A percentile compares a stretch with the other conserved stretches of the same genome.
Conservation (phyloP, 1,284 basidiomycete species). For the Schizophyllum amplum region DNA sequence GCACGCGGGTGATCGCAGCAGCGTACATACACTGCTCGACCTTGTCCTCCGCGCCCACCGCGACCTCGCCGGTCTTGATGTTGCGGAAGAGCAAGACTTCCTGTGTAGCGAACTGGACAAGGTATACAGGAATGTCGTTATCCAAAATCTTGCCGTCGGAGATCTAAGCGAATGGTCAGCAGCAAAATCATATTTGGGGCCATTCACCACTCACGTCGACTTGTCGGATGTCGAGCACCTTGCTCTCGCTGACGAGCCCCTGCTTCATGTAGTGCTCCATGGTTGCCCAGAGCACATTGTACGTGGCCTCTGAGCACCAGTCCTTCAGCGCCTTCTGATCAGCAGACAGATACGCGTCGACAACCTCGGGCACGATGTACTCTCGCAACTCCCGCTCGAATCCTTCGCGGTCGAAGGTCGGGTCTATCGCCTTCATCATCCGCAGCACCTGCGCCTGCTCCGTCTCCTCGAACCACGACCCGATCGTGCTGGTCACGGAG, state of each 20-base stretch:
- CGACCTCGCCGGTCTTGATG: conserved; percentile 78
- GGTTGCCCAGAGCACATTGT: conserved; percentile 96
- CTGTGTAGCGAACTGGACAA: conserved; percentile 92
- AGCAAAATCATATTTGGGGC: not conserved
- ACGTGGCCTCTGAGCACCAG: conserved; percentile 98
- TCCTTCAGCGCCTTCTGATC: conserved; percentile 79
- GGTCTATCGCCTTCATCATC: conserved; percentile 83
- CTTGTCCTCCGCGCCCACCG: conserved; percentile 80
- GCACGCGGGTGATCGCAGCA: conserved; percentile 83
- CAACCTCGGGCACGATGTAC: conserved; percentile 96
- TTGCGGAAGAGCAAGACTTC: conserved; percentile 92
- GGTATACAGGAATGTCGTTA: conserved; percentile 84
- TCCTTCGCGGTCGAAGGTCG: conserved; percentile 76
- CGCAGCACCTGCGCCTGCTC: conserved; percentile 93
- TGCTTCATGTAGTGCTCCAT: conserved; percentile 92
- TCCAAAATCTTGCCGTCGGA: conserved; percentile 83
- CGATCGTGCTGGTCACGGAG: conserved; percentile 78
- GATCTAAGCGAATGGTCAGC: conserved; percentile 33
- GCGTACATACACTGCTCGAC: conserved; percentile 94
- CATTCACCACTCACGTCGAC: conserved; percentile 69
- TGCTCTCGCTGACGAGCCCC: conserved; percentile 85
- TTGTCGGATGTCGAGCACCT: conserved; percentile 90
- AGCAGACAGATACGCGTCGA: conserved; percentile 91
- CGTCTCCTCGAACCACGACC: conserved; percentile 93
- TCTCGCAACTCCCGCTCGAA: conserved; percentile 92